These are phyloP conservation scores for Balakata baccata DNA, from an alignment of 345 rosid species.

Conservation along the genomic window DNA sequence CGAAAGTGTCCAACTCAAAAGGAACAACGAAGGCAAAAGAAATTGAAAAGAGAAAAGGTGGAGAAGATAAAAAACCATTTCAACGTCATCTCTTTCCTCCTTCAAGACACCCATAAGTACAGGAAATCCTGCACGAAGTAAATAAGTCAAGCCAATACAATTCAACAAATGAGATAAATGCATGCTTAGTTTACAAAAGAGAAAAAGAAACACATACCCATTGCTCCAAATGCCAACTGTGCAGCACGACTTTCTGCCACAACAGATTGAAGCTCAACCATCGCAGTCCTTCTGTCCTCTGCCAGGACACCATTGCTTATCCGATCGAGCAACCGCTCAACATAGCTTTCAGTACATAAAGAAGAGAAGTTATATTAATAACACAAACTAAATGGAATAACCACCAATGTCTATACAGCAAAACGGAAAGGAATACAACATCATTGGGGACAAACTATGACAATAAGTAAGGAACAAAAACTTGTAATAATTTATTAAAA, in stretches of 20 bases:
- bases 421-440: not conserved
- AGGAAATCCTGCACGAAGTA: conserved; percentile 73
- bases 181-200: conserved; percentile 6
- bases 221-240: conserved; percentile 87
- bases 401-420: not conserved
- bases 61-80: conserved; percentile 54
- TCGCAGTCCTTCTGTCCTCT: conserved; percentile 85
- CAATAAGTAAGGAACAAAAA: not conserved
- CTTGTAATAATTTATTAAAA: not conserved
- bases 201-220: conserved; percentile 46
- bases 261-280: conserved; percentile 83
- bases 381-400: not conserved
- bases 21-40: not conserved
- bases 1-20: not conserved
- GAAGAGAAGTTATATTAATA: conserved; percentile 4
- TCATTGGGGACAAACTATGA: not conserved
- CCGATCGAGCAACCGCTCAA: conserved; percentile 82
- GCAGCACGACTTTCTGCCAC: conserved; percentile 82
- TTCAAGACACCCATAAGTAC: conserved; percentile 72
- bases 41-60: conserved; percentile 4
- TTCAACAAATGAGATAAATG: conserved; percentile 3
- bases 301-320: conserved; percentile 81
- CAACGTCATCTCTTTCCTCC: conserved; percentile 88
- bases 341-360: conserved; percentile 45
- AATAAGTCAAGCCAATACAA: conserved; percentile 10